Evolutionary conservation across 192 early-diverging fungal genomes (phyloP).

Genomic region (Rhizophagus prolifer): DNA sequence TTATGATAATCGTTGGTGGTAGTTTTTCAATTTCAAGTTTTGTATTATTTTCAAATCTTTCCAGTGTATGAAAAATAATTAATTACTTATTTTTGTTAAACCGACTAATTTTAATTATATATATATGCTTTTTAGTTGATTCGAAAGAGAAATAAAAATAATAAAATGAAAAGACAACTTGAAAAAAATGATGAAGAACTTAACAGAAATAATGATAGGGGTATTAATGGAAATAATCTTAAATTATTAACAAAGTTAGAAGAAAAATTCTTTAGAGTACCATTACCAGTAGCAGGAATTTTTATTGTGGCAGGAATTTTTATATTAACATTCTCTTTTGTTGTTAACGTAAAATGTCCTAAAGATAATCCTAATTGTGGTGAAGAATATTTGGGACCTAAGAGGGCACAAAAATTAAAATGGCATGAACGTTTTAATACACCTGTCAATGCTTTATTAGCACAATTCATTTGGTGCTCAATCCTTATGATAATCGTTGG

Average conservation of each 20-base stretch:
- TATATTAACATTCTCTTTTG: not conserved
- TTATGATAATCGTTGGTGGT: not conserved
- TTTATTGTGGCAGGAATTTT: not conserved
- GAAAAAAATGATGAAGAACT: too few species aligned
- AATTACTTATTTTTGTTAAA: not conserved
- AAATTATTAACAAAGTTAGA: too few species aligned
- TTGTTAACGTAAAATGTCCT: not conserved
- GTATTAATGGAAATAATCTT: too few species aligned
- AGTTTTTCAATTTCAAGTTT: not conserved
- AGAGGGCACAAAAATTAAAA: not conserved
- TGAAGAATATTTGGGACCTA: too few species aligned
- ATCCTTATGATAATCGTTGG: not conserved
- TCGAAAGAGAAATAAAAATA: too few species aligned
- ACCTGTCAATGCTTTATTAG: not conserved
- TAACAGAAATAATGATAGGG: too few species aligned
- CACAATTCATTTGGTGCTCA: not conserved
- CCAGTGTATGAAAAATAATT: not conserved
- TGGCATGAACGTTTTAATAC: not conserved
- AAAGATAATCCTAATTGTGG: not conserved
- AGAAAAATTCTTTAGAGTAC: not conserved
- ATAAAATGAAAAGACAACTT: too few species aligned
- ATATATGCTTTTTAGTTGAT: too few species aligned
- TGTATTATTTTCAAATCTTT: not conserved
- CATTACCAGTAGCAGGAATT: not conserved
- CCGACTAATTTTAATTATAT: too few species aligned